Evolutionary conservation across 2,329 filamentous ascomycete species (phyloP).

Genomic region (Chaetomium sp.): DNA sequence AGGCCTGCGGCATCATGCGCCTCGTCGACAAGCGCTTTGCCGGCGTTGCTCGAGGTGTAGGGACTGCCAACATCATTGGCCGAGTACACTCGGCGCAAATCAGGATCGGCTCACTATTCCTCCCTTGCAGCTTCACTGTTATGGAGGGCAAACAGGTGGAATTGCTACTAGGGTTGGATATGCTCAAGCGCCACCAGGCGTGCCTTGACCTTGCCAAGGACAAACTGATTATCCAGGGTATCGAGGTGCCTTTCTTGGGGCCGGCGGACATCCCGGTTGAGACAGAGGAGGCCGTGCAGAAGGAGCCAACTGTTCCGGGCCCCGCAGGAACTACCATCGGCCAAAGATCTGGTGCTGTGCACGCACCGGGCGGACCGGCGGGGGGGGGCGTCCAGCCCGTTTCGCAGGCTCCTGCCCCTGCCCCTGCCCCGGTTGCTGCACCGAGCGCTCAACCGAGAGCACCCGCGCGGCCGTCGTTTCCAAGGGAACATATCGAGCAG

Average conservation of each 20-base stretch:
- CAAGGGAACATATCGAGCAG: conserved; percentile 64
- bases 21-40: conserved; percentile 89
- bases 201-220: conserved; percentile 82
- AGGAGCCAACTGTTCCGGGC: conserved; percentile 78
- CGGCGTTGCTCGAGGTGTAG: conserved; percentile 87
- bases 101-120: conserved; percentile 78
- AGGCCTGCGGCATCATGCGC: conserved; percentile 91
- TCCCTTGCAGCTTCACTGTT: conserved; percentile 95
- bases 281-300: conserved; percentile 61
- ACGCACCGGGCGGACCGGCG: conserved; percentile 20
- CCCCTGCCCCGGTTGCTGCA: conserved; percentile 22
- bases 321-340: conserved; percentile 87
- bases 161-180: conserved; percentile 85
- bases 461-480: conserved; percentile 32
- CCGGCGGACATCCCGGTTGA: conserved; percentile 92
- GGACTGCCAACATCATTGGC: conserved; percentile 88
- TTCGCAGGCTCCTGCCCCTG: conserved; percentile 14
- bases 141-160: conserved; percentile 99
- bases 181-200: conserved; percentile 94
- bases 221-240: conserved; percentile 78
- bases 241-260: conserved; percentile 82
- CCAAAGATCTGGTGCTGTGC: conserved; percentile 69
- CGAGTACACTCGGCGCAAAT: conserved; percentile 94
- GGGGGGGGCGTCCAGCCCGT: conserved; percentile 17
- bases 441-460: conserved; percentile 25